Evolutionary conservation across 2,329 filamentous ascomycete genomes (phyloP), one percentile per base, ranked within the genome.

Genomic region (Hypoxylon sp.): DNA sequence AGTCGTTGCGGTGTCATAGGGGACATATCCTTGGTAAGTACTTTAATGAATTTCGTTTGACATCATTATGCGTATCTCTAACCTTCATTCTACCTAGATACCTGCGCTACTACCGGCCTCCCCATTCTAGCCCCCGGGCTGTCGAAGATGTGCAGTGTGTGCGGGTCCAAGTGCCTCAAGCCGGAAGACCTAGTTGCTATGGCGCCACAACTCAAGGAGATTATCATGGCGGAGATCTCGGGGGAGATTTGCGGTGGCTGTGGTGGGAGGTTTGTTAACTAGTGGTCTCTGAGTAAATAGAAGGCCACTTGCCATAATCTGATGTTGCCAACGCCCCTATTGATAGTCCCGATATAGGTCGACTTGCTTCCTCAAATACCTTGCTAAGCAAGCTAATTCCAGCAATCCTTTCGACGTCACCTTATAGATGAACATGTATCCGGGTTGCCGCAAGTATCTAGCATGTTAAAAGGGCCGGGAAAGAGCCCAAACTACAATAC

Each of bases 81-180:
- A 56, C 44, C 5, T 54, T 17, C 56, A 7, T 37, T 11, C 4
- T 51, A 85, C 11, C 4, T 51, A 85, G 84, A 82, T n/a, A 82
- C 78, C 1, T 88, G 86, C 62, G 82, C 82, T 0, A 80, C 82
- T 0, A 85, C 83, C 0, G 83, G 84, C 1, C 73, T 88, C 6
- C 82, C 85, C 11, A 85, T 88, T 64, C 76, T 85, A 60, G 80
- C 79, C 1, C 85, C 85, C 0, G 84, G 82, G 2, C 78, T 83
- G 48, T 87, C 85, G 0, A 78, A 81, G 32, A 80, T 81, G 2
- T 88, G 86, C 55, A 83, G 82, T 19, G 82, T 87, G 2, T 88
- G 86, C 67, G 81, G 81, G 15, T 73, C 80, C 24, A 80, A 85
- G 22, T 85, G 83, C 6, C 77, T 87, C 19, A 79, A 80, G 47